Evolutionary conservation across 805 yeast species (phyloP).

Genomic region (Candida dajiaensis): DNA sequence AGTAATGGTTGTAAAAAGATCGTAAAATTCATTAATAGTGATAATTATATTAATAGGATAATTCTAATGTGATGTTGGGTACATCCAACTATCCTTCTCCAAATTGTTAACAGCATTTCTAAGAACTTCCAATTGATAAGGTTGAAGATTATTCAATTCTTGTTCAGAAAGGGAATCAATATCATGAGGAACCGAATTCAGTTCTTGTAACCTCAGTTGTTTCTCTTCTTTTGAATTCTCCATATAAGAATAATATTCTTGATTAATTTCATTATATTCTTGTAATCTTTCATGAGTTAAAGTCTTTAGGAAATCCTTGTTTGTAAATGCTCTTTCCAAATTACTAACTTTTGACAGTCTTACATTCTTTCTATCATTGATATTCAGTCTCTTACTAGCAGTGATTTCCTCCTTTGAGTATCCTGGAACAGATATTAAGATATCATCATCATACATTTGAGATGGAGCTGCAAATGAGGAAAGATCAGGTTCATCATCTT

Average conservation of each 20-base stretch:
- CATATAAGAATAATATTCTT: conserved; percentile 7
- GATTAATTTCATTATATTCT: conserved; percentile 15
- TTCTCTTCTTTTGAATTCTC: not conserved
- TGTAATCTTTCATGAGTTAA: conserved; percentile 9
- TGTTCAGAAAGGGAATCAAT: not conserved
- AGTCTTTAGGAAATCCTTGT: conserved; percentile 12
- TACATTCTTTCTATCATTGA: conserved; percentile 21
- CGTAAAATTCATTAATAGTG: too few relatives aligned
- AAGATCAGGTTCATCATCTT: conserved; percentile 23
- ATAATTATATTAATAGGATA: too few relatives aligned
- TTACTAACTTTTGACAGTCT: conserved; percentile 18
- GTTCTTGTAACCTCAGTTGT: not conserved
- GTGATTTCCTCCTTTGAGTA: conserved; percentile 23
- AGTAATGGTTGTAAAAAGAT: too few relatives aligned
- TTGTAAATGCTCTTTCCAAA: conserved; percentile 18
- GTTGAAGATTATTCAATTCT: not conserved
- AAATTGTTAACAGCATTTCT: conserved; percentile 3
- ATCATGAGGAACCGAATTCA: not conserved
- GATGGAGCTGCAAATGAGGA: conserved; percentile 16
- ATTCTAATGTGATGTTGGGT: not conserved
- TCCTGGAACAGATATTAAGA: conserved; percentile 22
- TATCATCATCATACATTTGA: conserved; percentile 17
- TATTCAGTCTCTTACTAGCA: conserved; percentile 18
- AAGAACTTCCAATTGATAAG: conserved; percentile 2
- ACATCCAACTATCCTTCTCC: conserved; percentile 6